phyloP scores from a whole-genome alignment of 2,329 filamentous ascomycete species.

The Calonectria hongkongensis region DNA sequence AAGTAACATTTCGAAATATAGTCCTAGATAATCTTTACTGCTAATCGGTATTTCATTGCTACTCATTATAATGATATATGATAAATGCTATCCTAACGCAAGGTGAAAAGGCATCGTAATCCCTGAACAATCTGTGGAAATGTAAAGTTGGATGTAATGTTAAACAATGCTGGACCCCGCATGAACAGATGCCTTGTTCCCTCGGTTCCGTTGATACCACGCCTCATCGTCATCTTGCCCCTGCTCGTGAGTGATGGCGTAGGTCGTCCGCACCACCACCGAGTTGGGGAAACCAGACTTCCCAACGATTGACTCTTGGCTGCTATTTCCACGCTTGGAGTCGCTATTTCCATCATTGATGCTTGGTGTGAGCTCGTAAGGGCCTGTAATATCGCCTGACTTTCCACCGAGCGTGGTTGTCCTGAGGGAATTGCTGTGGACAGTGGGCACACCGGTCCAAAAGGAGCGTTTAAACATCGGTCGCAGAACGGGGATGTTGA shows the following conservation, averaged over 20 bases:
- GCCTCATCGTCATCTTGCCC: neutral
- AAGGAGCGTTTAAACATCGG: slow-evolving; percentile 42
- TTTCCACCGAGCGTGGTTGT: slow-evolving; percentile 31
- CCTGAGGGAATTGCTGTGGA: slow-evolving; percentile 24
- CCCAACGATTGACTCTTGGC: slow-evolving; percentile 44
- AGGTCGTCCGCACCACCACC: slow-evolving; percentile 43
- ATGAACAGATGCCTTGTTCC: slow-evolving; percentile 13
- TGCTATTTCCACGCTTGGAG: slow-evolving; percentile 29
- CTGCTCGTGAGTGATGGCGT: slow-evolving; percentile 39
- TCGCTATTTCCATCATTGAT: slow-evolving; percentile 16
- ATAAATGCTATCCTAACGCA: slow-evolving; percentile 1
- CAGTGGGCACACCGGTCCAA: slow-evolving; percentile 23
- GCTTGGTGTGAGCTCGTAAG: slow-evolving; percentile 46
- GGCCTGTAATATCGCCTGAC: slow-evolving; percentile 37
- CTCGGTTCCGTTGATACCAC: slow-evolving; percentile 4
- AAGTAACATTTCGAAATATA: no score
- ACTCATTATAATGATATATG: slow-evolving; percentile 15
- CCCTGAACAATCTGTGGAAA: neutral
- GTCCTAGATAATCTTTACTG: no score
- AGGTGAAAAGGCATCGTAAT: neutral
- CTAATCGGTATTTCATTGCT: neutral
- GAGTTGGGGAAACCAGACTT: slow-evolving; percentile 28
- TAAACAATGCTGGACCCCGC: neutral
- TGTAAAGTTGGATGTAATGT: neutral
- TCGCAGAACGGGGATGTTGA: slow-evolving; percentile 54